Evolutionary conservation across 2,329 filamentous ascomycete genomes (phyloP).

Genomic region (Botrytis sinoallii): DNA sequence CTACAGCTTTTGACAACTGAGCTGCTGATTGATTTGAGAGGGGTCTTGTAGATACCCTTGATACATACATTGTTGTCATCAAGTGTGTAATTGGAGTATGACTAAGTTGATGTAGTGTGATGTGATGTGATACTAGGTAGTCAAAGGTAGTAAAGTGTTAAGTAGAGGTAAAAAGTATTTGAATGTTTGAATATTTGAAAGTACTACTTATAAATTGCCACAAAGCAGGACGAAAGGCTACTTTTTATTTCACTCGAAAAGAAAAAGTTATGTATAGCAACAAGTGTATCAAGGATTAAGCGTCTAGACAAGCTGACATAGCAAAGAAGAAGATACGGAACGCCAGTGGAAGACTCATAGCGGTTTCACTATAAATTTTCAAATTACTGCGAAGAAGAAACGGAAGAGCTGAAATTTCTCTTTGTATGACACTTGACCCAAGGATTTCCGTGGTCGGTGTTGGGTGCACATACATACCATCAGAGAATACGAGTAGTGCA

Average conservation of each 20-base stretch:
- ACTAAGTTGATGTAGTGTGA: neutral
- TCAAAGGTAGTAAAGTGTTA: neutral
- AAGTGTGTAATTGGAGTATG: neutral
- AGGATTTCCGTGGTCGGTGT: neutral
- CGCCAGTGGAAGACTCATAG: neutral
- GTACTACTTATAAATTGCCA: neutral
- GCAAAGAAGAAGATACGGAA: conserved; percentile 12
- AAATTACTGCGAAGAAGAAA: neutral
- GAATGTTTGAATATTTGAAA: neutral
- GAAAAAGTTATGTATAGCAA: conserved; percentile 1
- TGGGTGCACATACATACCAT: neutral
- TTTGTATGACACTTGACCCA: neutral
- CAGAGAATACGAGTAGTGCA: neutral
- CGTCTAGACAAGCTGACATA: neutral
- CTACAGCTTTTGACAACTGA: conserved; percentile 32
- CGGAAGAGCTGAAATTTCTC: conserved; percentile 1
- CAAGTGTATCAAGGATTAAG: neutral
- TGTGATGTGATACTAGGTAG: neutral
- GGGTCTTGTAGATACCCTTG: conserved; percentile 30
- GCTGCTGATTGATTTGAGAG: conserved; percentile 30
- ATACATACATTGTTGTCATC: conserved; percentile 31
- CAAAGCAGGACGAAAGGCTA: neutral
- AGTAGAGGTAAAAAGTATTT: neutral
- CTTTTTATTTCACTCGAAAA: conserved; percentile 13
- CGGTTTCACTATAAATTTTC: neutral